These are phyloP conservation scores for Cynara cardunculus DNA, from an alignment of 129 eudicot species.

Conservation along the genomic window DNA sequence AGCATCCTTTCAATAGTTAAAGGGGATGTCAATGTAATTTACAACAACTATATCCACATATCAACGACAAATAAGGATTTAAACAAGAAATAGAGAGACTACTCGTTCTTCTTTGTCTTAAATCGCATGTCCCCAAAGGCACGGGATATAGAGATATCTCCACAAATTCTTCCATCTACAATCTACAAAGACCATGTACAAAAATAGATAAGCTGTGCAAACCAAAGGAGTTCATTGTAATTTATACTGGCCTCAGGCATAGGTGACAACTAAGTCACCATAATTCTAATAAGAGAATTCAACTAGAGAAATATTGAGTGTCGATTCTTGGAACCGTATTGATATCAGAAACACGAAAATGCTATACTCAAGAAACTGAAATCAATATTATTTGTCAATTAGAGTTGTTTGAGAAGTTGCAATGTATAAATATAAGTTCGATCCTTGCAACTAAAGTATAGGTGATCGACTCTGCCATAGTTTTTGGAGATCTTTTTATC, in stretches of 20 bases:
- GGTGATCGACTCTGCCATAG: background rate
- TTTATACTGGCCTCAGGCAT: background rate
- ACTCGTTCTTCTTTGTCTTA: conserved; percentile 94
- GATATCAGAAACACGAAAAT: too few species aligned
- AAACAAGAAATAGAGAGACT: conserved; percentile 16
- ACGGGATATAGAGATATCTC: conserved; percentile 95
- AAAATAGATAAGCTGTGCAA: background rate
- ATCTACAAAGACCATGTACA: conserved; percentile 43
- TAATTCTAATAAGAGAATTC: too few species aligned
- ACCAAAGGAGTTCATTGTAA: conserved; percentile 1
- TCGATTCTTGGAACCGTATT: background rate
- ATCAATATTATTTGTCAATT: background rate
- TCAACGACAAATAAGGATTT: background rate
- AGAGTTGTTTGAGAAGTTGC: background rate
- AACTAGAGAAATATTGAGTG: background rate
- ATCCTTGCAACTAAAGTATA: background rate
- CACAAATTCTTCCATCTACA: conserved; percentile 91
- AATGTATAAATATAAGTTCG: background rate
- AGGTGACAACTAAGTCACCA: background rate
- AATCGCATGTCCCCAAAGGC: conserved; percentile 97
- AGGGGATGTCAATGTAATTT: background rate
- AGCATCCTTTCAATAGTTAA: conserved; percentile 64
- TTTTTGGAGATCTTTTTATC: background rate
- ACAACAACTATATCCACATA: conserved; percentile 6
- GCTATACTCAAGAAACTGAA: background rate